Evolutionary conservation across 2,329 filamentous ascomycete species (phyloP), one percentile per base, ranked within the genome.

Genomic region (Aspergillus arachidicola): DNA sequence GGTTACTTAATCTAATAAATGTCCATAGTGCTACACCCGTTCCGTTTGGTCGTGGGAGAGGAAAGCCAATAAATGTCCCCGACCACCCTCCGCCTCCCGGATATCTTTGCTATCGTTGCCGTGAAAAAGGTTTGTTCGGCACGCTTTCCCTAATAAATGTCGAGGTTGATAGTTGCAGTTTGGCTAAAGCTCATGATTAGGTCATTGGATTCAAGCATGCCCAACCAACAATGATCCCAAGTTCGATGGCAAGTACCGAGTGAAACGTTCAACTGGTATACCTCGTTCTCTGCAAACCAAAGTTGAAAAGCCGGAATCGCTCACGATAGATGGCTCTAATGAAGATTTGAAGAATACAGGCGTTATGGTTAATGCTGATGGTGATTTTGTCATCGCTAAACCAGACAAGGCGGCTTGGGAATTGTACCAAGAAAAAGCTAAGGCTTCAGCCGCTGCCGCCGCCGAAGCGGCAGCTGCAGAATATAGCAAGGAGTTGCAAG

Each of bases 201-300:
- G 94, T n/a, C 95, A 99, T 78, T 99, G 94, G 94, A 99, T 99
- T 66, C 94, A 98, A 80, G 87, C 92, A 58, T 99, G 95, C 74
- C 95, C 95, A 7, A 99, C 94, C n/a, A 99, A 99, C 77, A 93
- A 97, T 76, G 94, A 99, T 69, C 94, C 95, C 3, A 94, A 93
- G 65, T 98, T 94, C 78, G 95, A 99, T 80, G 94, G 94, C 69
- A 91, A 93, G 59, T 93, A 94, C 57, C 89, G 94, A 64, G 92
- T 98, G 68, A 98, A 97, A 84, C 90, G 94, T 65, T 98, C 95
- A 5, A 99, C 95, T 48, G 95, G 95, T 69, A 99, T 99, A 70
- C 95, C 95, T 21, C 91, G 93, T 68, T 97, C 94, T 1, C 96
- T 99, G 76, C 84, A 98, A 69, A 96, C 96, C 79, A 96, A 94